Base-by-base conservation (phyloP, 2,329 filamentous ascomycete species). In the Dothideomycetes sp. region DNA sequence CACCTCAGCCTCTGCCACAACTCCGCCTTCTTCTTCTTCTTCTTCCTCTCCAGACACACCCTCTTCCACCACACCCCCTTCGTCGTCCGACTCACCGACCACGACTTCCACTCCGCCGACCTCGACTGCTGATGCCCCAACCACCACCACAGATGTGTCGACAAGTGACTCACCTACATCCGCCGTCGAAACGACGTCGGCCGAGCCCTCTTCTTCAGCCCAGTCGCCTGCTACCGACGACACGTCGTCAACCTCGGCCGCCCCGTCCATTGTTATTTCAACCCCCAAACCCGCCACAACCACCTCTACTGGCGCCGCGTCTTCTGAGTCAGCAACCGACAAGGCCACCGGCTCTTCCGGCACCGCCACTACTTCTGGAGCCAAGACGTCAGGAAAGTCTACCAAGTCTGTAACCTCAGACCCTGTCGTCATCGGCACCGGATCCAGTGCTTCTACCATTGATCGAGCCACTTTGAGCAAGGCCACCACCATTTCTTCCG, bases 401-500 rank as follows among this genome's bases (percentile, higher is more conserved):
- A 30, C 25, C 16, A 33, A 28, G 20, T 30, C 33, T 5, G 47
- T 46, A 18, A 45, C 48, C 24, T 45, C 45, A 18, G 44, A 32
- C 10, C 42, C 51, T 33, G 47, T 50, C 24, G 42, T 45, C 18
- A 50, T 50, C 19, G 37, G 44, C 12, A 46, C 52, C 8, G 50
- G 50, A 34, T 43, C 38, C 11, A 48, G 54, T 24, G 49, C 54
- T 4, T 52, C 51, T 8, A 59, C 59, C 43, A 59, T 61, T 46
- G 47, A 61, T 45, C 57, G 53, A 19, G 50, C 51, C 4, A 60
- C 56, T 6, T 47, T 60, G 33, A 49, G 49, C 28, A 48, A 48
- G 19, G 51, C 51, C 11, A 58, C 54, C 3, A 60, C 57, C 34
- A 49, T 62, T 40, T 68, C 64, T 18, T 61, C 60, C 3, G 53